These are phyloP conservation scores for Heliamphora exappendiculata DNA, from an alignment of 148 eudicot species.

Conservation along the genomic window DNA sequence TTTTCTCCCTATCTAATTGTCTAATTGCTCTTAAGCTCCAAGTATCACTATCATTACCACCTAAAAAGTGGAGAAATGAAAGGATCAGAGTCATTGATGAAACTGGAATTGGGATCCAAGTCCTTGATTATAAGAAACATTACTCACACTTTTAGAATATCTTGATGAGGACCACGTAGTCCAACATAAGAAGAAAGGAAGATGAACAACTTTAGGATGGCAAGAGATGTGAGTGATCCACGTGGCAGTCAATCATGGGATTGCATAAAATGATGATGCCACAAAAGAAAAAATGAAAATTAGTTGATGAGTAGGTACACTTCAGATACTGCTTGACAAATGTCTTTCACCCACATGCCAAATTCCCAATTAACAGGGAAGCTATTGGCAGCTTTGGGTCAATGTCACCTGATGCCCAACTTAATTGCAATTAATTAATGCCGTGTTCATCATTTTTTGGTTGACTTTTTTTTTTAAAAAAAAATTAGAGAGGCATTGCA, in stretches of 20 bases:
- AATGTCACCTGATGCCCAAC: not conserved
- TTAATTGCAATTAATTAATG: not conserved
- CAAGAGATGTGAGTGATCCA: not conserved
- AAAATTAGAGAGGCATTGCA: too few species aligned
- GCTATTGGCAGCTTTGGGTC: too few species aligned
- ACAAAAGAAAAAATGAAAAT: not conserved
- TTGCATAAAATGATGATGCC: not conserved
- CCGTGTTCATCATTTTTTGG: too few species aligned
- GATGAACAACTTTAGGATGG: not conserved
- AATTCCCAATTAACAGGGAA: too few species aligned
- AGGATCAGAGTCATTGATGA: not conserved
- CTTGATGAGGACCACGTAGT: constrained; percentile 5
- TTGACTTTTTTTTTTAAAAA: too few species aligned
- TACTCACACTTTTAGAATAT: not conserved
- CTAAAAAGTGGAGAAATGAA: not conserved
- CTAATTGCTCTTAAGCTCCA: not conserved
- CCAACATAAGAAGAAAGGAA: not conserved
- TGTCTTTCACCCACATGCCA: not conserved
- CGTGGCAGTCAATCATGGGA: not conserved
- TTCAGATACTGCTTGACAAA: not conserved
- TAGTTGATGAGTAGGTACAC: not conserved
- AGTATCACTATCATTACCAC: not conserved
- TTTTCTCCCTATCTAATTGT: too few species aligned
- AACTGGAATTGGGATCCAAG: not conserved
- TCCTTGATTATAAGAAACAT: not conserved